phyloP scores from a whole-genome alignment of 345 rosid species.

The Turritis glabra region DNA sequence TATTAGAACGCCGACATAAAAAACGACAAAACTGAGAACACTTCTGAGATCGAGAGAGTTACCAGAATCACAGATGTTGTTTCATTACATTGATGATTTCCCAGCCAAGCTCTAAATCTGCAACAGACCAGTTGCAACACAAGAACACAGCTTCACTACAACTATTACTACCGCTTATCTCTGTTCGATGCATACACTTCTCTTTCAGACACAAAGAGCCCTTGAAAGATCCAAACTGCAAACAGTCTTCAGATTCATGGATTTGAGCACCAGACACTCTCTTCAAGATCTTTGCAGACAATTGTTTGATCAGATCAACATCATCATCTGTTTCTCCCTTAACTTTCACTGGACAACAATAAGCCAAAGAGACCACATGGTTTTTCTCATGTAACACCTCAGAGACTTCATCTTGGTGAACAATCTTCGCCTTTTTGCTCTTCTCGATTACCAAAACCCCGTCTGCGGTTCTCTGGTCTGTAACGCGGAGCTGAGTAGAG shows the following conservation, averaged over 20 bases:
- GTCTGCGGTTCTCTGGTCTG: constrained; percentile 63
- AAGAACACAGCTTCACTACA: constrained; percentile 41
- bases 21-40: neutral
- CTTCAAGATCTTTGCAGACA: constrained; percentile 44
- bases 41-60: neutral
- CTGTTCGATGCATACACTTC: constrained; percentile 52
- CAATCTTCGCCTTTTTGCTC: constrained; percentile 56
- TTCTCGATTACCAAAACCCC: constrained; percentile 62
- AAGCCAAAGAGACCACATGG: constrained; percentile 53
- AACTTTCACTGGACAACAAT: constrained; percentile 53
- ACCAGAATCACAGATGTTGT: neutral
- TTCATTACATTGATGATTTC: constrained; percentile 46
- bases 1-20: neutral
- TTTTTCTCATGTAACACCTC: constrained; percentile 48
- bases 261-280: constrained; percentile 43
- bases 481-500: constrained; percentile 45
- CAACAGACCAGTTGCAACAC: constrained; percentile 74
- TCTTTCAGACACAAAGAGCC: constrained; percentile 52
- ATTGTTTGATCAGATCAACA: constrained; percentile 38
- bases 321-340: constrained; percentile 35
- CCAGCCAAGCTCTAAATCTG: constrained; percentile 78
- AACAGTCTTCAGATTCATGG: constrained; percentile 46
- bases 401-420: constrained; percentile 77
- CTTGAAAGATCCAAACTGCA: constrained; percentile 61
- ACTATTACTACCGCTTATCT: constrained; percentile 19